Evolutionary conservation across 78 protist species (phyloP), one percentile per base, ranked within the genome.

Genomic region (Dictyostelium capitatum): DNA sequence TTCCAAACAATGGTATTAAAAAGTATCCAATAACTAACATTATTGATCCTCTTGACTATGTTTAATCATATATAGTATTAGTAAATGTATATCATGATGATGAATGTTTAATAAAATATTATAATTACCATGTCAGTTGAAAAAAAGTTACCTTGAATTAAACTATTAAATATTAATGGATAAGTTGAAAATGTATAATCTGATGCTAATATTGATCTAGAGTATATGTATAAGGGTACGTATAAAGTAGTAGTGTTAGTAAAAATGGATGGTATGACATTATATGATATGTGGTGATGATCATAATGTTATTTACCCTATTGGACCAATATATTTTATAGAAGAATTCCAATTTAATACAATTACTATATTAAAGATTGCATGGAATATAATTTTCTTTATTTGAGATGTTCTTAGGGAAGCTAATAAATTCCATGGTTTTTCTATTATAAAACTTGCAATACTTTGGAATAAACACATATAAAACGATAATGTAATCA

Each of bases 121-220:
- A 62, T 11, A 23, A 23, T n/a, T 78, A 79, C 94, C 23, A 65
- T 62, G 65, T 82, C 89, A 90, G 80, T 74, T 25, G 72, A 28
- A 43, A 90, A 37, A 19, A 79, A 90, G 57, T 81, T 90, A 3
- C 69, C 83, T 25, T 57, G 23, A 19, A 48, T 8, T 10, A 90
- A 20, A 6, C 51, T 62, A 90, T 79, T 65, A 23, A 81, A 79
- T 74, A 82, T 20, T 17, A 81, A 41, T 51, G 89, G 95, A 59
- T 74, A 82, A 9, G 95, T 90, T 90, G 59, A 54, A 67, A 47
- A 79, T 47, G 95, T 74, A 74, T 90, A 82, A 67, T 90, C 95
- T 67, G 90, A 56, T 17, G 69, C 54, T 32, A 90, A 57, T 12
- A 90, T 48, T 28, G 89, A 8, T 15, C 95, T 89, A n/a, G n/a